Conservation (phyloP, 176 grass and related monocot genomes). For the Lolium multiflorum region DNA sequence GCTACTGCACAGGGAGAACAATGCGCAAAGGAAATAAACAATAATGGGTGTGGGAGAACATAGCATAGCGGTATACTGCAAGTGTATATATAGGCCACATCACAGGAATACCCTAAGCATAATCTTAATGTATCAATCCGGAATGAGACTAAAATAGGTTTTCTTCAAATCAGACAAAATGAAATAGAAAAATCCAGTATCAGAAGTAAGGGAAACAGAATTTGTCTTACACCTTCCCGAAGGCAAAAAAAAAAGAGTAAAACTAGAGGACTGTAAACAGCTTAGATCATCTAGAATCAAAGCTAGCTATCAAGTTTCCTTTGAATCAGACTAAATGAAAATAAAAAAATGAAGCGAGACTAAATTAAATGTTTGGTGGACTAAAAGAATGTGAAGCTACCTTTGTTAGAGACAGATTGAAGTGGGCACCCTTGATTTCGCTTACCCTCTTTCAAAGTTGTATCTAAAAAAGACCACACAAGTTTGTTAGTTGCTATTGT, state of each 20-base stretch:
- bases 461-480: neutral
- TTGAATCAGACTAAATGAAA: neutral
- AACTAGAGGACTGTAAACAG: too few relatives aligned
- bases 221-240: too few relatives aligned
- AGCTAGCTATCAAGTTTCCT: neutral
- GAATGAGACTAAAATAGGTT: neutral
- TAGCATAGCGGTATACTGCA: neutral
- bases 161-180: neutral
- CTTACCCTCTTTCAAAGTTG: conserved; percentile 7
- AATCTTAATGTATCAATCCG: neutral
- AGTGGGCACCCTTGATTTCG: neutral
- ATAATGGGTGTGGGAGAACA: neutral
- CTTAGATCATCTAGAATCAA: too few relatives aligned
- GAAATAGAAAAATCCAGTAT: neutral
- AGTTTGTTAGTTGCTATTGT: neutral
- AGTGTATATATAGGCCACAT: neutral
- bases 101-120: neutral
- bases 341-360: neutral
- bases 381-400: conserved; percentile 14
- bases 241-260: too few relatives aligned
- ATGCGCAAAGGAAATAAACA: neutral
- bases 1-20: neutral
- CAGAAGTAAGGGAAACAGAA: too few relatives aligned
- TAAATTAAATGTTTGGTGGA: conserved; percentile 11
- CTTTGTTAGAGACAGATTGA: neutral